phyloP scores from a whole-genome alignment of 352 stramenopile genomes.

The Phytophthora sp. region DNA sequence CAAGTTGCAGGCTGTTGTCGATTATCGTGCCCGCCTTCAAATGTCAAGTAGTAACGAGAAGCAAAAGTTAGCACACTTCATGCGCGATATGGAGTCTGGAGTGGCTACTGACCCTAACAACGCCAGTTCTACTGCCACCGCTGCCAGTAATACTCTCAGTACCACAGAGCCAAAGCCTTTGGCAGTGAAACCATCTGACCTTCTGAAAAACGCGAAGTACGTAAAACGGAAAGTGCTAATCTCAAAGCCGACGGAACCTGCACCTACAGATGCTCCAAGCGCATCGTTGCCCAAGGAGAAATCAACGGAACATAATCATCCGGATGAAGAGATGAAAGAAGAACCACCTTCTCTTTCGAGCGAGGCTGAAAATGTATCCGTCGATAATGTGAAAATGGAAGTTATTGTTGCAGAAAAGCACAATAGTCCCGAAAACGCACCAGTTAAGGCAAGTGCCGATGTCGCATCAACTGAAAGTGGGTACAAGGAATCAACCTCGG shows the following conservation, averaged over 20 bases:
- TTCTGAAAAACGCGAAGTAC: constrained; percentile 47
- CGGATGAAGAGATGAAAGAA: constrained; percentile 31
- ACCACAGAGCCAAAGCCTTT: constrained; percentile 4
- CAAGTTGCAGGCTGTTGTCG: constrained; percentile 71
- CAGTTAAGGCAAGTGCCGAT: not conserved
- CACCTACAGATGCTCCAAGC: not conserved
- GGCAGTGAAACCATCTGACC: not conserved
- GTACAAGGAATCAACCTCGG: constrained; percentile 4
- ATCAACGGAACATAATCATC: not conserved
- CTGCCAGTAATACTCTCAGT: not conserved
- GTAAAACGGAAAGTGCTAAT: constrained; percentile 58
- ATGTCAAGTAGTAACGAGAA: constrained; percentile 79
- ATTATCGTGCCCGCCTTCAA: constrained; percentile 73
- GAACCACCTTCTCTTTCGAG: not conserved
- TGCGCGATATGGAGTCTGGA: constrained; percentile 41
- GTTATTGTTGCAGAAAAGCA: constrained; percentile 7
- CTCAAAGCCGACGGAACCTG: constrained; percentile 9
- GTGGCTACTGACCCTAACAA: not conserved
- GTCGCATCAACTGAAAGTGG: not conserved
- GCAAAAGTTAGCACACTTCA: constrained; percentile 55
- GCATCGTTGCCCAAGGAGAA: constrained; percentile 2
- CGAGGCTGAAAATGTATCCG: not conserved
- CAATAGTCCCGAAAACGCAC: not conserved
- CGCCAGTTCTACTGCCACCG: not conserved
- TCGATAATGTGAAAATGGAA: constrained; percentile 24